Evolutionary conservation across 2,329 filamentous ascomycete species (phyloP).

Genomic region (Acarospora socialis): DNA sequence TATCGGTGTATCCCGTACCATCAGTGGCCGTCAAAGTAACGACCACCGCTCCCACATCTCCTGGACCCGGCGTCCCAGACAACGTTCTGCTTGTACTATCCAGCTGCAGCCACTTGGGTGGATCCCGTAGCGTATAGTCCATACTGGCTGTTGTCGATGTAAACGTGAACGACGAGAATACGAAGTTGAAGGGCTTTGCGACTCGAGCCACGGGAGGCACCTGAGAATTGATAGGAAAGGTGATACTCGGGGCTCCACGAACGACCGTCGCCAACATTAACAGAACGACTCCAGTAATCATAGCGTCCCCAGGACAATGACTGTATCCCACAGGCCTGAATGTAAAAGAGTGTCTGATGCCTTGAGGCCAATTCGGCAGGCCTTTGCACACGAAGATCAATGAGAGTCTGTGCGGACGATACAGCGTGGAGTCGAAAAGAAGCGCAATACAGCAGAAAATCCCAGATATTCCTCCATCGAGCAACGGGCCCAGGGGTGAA

Average conservation of each 20-base stretch:
- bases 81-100: conserved; percentile 51
- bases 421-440: too few relatives aligned
- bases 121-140: conserved; percentile 50
- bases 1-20: conserved; percentile 44
- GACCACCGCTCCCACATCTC: conserved; percentile 42
- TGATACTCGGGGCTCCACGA: conserved; percentile 25
- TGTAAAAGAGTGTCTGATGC: too few relatives aligned
- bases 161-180: conserved; percentile 50
- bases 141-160: conserved; percentile 40
- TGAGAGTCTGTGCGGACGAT: too few relatives aligned
- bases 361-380: too few relatives aligned
- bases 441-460: too few relatives aligned
- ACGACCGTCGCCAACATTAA: conserved; percentile 14
- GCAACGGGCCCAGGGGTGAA: too few relatives aligned
- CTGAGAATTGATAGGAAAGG: conserved; percentile 72
- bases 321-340: conserved; percentile 20
- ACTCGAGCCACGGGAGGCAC: conserved; percentile 64
- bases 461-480: too few relatives aligned
- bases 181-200: conserved; percentile 35
- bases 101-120: conserved; percentile 62
- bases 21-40: conserved; percentile 61
- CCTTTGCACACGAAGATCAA: too few relatives aligned
- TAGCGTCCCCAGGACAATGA: conserved; percentile 16
- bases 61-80: conserved; percentile 51
- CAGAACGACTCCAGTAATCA: conserved; percentile 16